Evolutionary conservation across 305 asterid genomes (phyloP), one percentile per base, ranked within the genome.

Genomic region (Petunia hybrid): DNA sequence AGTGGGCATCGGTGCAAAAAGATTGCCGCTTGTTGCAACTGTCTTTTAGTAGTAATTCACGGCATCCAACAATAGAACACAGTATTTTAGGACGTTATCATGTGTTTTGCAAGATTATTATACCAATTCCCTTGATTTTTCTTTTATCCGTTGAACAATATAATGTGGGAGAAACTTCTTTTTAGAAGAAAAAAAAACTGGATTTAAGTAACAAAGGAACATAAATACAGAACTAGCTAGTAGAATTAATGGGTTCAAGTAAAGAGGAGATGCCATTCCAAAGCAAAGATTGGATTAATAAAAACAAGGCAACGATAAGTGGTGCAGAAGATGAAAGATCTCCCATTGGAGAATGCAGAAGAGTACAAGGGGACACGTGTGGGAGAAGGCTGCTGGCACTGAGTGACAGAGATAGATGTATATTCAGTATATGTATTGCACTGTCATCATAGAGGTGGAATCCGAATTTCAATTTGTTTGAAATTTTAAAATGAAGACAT

Each of bases 321-420:
- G 77, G 60, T 70, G 61, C 77, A 46, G 77, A 70, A 46, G 61
- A 70, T 70, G 41, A 45, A 60, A 70, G 42, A 36, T 70, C 57
- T 69, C 13, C 60, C 77, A 70, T 70, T 70, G 77, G 77, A 16
- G 60, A 22, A 45, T 43, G 10, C 16, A 69, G 16, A 69, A 69
- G 59, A 69, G 41, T 22, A 69, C 77, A 70, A 87, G 83, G 41
- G 36, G 86, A 87, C 91, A 88, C 93, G 93, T 90, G 93, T 84
- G 90, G 89, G 77, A 14, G 56, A 86, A 82, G 87, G 69, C 56
- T 78, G 88, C 82, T 84, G 62, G 67, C 82, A 86, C 85, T 70
- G 84, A 53, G 74, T 73, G n/a, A 85, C 84, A 84, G 87, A 67
- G 83, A 83, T 16, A 42, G 56, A 68, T n/a, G 31, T 14, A 0